A percentile compares a stretch with the other conserved stretches of the same genome.
phyloP scores from a whole-genome alignment of 1,284 basidiomycete genomes.

The Cutaneotrichosporon cutaneum region DNA sequence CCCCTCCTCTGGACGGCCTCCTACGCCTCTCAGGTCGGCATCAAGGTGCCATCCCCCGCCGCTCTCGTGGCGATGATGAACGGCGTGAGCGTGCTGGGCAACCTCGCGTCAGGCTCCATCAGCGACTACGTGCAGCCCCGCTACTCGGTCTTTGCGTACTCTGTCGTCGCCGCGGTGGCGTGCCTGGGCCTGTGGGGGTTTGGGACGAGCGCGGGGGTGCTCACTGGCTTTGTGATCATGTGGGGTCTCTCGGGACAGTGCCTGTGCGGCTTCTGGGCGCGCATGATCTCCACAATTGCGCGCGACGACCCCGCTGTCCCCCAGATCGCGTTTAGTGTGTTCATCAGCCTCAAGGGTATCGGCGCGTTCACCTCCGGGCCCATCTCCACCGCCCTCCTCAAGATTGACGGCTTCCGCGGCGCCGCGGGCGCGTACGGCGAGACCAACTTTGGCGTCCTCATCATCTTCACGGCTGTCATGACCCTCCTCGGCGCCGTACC shows the following conservation, averaged over 20 bases:
- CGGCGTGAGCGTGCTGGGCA: slow-evolving; percentile 31
- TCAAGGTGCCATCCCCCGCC: slow-evolving; percentile 42
- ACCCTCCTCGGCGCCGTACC: slow-evolving; percentile 7
- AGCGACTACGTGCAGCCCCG: slow-evolving; percentile 42
- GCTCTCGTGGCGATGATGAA: slow-evolving; percentile 50
- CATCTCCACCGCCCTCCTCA: slow-evolving; percentile 34
- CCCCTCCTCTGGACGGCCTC: slow-evolving; percentile 45
- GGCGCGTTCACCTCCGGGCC: slow-evolving; percentile 39
- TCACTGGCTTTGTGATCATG: slow-evolving; percentile 35
- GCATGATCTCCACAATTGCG: slow-evolving; percentile 36
- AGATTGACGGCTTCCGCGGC: slow-evolving; percentile 15
- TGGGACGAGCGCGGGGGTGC: slow-evolving; percentile 32
- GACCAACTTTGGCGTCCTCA: slow-evolving; percentile 32
- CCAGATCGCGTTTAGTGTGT: slow-evolving; percentile 40
- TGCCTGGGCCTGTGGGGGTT: slow-evolving; percentile 52
- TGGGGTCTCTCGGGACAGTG: slow-evolving; percentile 38
- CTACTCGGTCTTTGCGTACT: slow-evolving; percentile 38
- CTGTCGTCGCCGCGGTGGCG: slow-evolving; percentile 37
- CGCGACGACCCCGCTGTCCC: slow-evolving; percentile 45
- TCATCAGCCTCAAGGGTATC: slow-evolving; percentile 45
- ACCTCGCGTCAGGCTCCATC: slow-evolving; percentile 40
- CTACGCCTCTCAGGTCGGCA: slow-evolving; percentile 41
- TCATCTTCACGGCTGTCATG: slow-evolving; percentile 37
- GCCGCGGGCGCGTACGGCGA: slow-evolving; percentile 35
- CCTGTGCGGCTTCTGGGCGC: slow-evolving; percentile 41